phyloP scores from a whole-genome alignment of 1,284 basidiomycete species.

The Mrakiaceae sp. region DNA sequence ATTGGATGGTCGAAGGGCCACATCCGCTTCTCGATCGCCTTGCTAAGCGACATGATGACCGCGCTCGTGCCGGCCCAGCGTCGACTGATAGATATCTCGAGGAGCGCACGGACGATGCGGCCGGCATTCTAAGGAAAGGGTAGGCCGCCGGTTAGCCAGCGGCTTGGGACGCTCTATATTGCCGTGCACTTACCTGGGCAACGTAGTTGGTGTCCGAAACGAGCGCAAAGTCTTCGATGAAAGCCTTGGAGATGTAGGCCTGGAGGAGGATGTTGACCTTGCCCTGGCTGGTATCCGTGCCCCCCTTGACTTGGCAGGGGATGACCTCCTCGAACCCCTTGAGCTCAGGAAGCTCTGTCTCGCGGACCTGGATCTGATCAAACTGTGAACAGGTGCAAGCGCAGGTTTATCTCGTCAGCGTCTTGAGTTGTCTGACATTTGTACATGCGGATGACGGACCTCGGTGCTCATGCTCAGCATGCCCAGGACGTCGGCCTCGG shows the following conservation, averaged over 20 bases:
- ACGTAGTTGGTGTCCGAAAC: slow-evolving; percentile 92
- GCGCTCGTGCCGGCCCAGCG: slow-evolving; percentile 78
- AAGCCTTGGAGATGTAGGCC: slow-evolving; percentile 69
- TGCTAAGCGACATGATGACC: slow-evolving; percentile 82
- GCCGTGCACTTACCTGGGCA: slow-evolving; percentile 44
- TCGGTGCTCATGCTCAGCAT: slow-evolving; percentile 88
- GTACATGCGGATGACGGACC: slow-evolving; percentile 37
- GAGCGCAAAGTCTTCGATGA: slow-evolving; percentile 88
- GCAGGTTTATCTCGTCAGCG: too few species aligned
- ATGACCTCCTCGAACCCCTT: slow-evolving; percentile 46
- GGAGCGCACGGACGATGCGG: slow-evolving; percentile 81
- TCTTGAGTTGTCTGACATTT: neutral
- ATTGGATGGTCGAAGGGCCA: slow-evolving; percentile 97
- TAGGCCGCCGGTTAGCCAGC: neutral
- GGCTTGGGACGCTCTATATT: neutral
- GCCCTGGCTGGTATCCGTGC: slow-evolving; percentile 62
- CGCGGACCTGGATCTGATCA: slow-evolving; percentile 85
- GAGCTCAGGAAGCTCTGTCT: slow-evolving; percentile 78
- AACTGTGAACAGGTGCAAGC: slow-evolving; percentile 46
- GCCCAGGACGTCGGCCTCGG: slow-evolving; percentile 80
- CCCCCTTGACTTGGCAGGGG: slow-evolving; percentile 70
- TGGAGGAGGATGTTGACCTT: slow-evolving; percentile 97
- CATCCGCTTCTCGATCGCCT: slow-evolving; percentile 79
- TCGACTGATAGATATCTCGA: slow-evolving; percentile 85
- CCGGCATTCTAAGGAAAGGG: slow-evolving; percentile 61